These are phyloP conservation scores for Cephaloascus albidus DNA, from an alignment of 805 yeast species.

Conservation along the genomic window DNA sequence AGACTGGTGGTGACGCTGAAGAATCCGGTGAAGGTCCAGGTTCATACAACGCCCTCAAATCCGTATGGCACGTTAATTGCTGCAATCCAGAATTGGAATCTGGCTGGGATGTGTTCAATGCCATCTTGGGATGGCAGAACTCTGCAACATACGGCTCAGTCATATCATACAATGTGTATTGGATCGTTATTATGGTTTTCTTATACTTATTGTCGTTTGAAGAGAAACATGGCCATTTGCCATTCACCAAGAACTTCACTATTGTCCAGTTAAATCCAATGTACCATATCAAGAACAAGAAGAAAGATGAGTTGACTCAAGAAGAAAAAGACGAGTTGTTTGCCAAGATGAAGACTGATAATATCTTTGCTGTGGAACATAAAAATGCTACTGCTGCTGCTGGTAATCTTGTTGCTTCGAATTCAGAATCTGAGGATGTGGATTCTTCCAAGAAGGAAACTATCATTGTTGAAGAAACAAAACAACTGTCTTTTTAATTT, in stretches of 20 bases:
- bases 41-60: constrained; percentile 68
- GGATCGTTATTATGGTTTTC: constrained; percentile 58
- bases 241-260: constrained; percentile 43
- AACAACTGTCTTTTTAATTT: no score
- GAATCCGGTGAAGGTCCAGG: constrained; percentile 94
- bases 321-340: constrained; percentile 49
- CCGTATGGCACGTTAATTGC: constrained; percentile 96
- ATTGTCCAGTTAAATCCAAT: constrained; percentile 49
- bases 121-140: constrained; percentile 95
- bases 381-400: not conserved
- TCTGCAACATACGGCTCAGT: constrained; percentile 92
- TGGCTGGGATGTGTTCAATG: constrained; percentile 97
- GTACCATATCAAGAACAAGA: constrained; percentile 62
- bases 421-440: no score
- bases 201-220: constrained; percentile 63
- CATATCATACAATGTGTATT: constrained; percentile 78
- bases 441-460: no score
- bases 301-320: constrained; percentile 44
- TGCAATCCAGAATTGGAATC: constrained; percentile 87
- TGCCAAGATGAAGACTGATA: constrained; percentile 12
- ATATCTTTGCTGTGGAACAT: not conserved
- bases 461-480: no score
- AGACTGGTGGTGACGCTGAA: constrained; percentile 91
- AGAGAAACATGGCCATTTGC: constrained; percentile 78
- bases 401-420: no score